These are phyloP conservation scores for Pestalotiopsis sp. DNA, from an alignment of 2,329 filamentous ascomycete species.

Conservation along the genomic window DNA sequence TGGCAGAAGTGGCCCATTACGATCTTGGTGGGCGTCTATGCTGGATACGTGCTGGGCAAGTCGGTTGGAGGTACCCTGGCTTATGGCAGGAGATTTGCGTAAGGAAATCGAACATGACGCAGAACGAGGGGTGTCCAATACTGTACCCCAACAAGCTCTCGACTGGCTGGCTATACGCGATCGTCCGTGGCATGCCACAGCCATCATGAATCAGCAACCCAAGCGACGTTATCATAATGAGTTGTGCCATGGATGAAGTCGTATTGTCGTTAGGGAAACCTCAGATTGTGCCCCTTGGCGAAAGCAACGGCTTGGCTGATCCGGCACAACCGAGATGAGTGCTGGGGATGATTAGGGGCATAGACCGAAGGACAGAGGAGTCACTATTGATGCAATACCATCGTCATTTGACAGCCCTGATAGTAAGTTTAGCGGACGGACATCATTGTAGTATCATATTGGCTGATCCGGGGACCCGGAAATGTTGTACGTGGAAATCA, in stretches of 20 bases:
- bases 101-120: neutral
- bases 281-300: neutral
- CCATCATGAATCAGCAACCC: neutral
- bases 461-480: neutral
- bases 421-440: neutral
- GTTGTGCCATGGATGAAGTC: neutral
- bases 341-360: neutral
- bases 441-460: neutral
- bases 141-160: neutral
- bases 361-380: neutral
- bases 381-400: neutral
- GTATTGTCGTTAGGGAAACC: neutral
- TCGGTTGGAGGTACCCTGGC: slow-evolving; percentile 54
- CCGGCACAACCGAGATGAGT: neutral
- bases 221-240: neutral
- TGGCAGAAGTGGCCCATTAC: slow-evolving; percentile 99
- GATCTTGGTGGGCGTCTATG: slow-evolving; percentile 78
- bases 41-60: slow-evolving; percentile 74
- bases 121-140: neutral
- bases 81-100: slow-evolving; percentile 44
- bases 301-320: neutral
- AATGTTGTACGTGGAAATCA: neutral
- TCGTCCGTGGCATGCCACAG: neutral
- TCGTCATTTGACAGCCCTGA: neutral
- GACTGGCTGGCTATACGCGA: neutral